Evolutionary conservation across 192 early-diverging fungal species (phyloP).

Genomic region (Physocladia obscura): DNA sequence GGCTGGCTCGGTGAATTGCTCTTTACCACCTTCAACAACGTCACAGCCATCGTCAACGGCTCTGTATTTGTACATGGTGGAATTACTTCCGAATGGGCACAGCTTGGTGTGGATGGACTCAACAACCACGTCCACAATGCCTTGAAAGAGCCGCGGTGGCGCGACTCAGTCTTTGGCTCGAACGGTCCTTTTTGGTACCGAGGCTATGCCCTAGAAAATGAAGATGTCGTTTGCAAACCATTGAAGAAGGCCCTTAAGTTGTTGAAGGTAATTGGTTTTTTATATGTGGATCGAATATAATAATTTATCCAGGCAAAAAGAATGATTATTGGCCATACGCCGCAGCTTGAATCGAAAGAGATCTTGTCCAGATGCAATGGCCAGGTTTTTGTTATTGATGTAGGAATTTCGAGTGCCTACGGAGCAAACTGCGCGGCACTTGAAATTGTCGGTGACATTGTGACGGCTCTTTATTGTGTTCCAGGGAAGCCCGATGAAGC

Average conservation of each 20-base stretch:
- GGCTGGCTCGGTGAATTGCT: conserved; percentile 55
- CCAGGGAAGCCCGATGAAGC: conserved; percentile 21
- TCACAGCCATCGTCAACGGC: conserved; percentile 48
- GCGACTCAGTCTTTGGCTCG: conserved; percentile 38
- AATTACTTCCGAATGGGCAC: conserved; percentile 38
- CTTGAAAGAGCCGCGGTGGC: conserved; percentile 25
- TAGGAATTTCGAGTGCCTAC: conserved; percentile 69
- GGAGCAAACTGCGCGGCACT: conserved; percentile 69
- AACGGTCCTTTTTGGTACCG: conserved; percentile 58
- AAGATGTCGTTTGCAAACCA: conserved; percentile 43
- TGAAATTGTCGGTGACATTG: conserved; percentile 64
- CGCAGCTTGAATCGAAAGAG: conserved; percentile 34
- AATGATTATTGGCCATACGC: conserved; percentile 60
- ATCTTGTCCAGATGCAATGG: conserved; percentile 65
- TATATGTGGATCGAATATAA: not conserved
- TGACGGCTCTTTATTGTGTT: conserved; percentile 52
- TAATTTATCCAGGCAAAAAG: conserved; percentile 45
- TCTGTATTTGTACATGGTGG: conserved; percentile 69
- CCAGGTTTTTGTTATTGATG: conserved; percentile 66
- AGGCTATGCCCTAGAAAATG: conserved; percentile 57
- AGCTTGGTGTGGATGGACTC: conserved; percentile 50
- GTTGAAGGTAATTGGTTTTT: conserved; percentile 28
- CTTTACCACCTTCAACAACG: conserved; percentile 19
- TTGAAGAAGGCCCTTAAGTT: conserved; percentile 46
- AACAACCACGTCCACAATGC: conserved; percentile 42